Percentiles rank a stretch among this genome's conserved stretches.
Evolutionary conservation across 106 monocot species (phyloP).

Genomic region (Dioscorea dumetorum): DNA sequence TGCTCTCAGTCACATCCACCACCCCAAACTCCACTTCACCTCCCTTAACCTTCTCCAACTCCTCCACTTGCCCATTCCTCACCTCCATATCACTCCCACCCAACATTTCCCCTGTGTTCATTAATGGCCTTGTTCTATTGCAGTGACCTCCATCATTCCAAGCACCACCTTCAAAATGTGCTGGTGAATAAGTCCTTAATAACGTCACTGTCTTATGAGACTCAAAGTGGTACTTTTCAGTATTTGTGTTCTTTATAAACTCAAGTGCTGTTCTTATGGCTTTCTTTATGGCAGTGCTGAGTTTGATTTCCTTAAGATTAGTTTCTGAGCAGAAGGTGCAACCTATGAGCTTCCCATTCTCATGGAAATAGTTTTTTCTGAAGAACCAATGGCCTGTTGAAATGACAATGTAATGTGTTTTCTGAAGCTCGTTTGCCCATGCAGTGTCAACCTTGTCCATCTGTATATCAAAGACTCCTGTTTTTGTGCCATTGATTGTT

Average conservation of each 20-base stretch:
- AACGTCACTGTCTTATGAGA: conserved; percentile 21
- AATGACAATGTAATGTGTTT: conserved; percentile 34
- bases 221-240: background rate
- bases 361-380: conserved; percentile 39
- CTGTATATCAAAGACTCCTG: conserved; percentile 32
- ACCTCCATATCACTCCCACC: conserved; percentile 18
- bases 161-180: conserved; percentile 59
- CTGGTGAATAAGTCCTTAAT: conserved; percentile 52
- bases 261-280: conserved; percentile 33
- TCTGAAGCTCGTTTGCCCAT: conserved; percentile 29
- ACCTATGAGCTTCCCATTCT: conserved; percentile 29
- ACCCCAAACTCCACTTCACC: conserved; percentile 8
- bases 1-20: conserved; percentile 58
- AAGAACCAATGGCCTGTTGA: conserved; percentile 70
- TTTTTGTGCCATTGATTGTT: conserved; percentile 28
- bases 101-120: conserved; percentile 7
- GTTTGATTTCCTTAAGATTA: conserved; percentile 15
- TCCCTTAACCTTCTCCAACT: conserved; percentile 3
- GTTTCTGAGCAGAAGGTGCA: conserved; percentile 45
- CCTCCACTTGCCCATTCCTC: conserved; percentile 33
- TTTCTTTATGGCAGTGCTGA: conserved; percentile 11
- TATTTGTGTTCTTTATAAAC: conserved; percentile 10
- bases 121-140: conserved; percentile 42
- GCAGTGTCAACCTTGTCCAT: conserved; percentile 36
- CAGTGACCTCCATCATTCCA: conserved; percentile 64